A percentile compares a stretch with the other conserved stretches of the same genome.
These are phyloP conservation scores for Citrus cavaleriei DNA, from an alignment of 345 rosid species.

Conservation along the genomic window DNA sequence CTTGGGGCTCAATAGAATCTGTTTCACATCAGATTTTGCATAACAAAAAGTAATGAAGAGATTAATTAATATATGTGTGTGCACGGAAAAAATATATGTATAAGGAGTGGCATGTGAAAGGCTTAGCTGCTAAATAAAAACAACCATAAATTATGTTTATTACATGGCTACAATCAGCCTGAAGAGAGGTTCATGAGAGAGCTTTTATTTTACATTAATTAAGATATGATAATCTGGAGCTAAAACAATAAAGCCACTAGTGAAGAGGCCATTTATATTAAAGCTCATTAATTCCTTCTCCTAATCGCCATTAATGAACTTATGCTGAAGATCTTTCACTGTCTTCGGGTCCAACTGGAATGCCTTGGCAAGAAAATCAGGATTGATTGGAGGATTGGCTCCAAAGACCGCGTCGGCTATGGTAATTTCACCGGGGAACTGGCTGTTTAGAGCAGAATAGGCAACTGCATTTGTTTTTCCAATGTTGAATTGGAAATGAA, in stretches of 20 bases:
- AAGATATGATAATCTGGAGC: background rate
- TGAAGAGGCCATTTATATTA: too few relatives aligned
- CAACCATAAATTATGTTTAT: background rate
- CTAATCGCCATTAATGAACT: background rate
- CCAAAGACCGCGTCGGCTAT: background rate
- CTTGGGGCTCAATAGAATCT: too few relatives aligned
- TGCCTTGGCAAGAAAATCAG: background rate
- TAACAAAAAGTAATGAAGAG: too few relatives aligned
- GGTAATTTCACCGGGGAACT: background rate
- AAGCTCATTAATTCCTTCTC: background rate
- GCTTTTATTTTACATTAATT: background rate
- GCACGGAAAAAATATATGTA: background rate
- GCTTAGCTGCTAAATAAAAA: background rate
- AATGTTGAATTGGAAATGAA: slow-evolving; percentile 25
- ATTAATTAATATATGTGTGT: too few relatives aligned
- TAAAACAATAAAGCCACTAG: background rate
- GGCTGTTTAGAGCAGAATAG: background rate
- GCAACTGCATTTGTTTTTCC: slow-evolving; percentile 6
- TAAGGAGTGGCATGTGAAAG: background rate
- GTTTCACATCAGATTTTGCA: too few relatives aligned
- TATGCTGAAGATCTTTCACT: background rate
- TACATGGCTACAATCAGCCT: background rate
- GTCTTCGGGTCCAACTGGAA: background rate
- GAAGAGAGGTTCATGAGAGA: background rate
- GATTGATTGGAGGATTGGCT: background rate